These are phyloP conservation scores for Cryphonectria naterciae DNA, from an alignment of 2,329 filamentous ascomycete genomes.

Conservation along the genomic window DNA sequence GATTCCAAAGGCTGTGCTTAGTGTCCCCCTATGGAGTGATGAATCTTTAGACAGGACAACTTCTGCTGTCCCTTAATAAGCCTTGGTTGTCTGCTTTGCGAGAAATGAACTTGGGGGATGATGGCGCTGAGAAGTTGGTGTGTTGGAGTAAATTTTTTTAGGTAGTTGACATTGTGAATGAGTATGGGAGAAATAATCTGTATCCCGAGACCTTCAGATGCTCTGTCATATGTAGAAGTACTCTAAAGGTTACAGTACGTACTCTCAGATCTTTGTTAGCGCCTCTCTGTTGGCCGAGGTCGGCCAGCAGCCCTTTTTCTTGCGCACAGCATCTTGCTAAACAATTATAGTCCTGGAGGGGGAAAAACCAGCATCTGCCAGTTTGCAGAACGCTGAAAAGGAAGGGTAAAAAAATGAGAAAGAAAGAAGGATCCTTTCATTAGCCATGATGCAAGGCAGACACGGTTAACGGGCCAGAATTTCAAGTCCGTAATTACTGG, in stretches of 20 bases:
- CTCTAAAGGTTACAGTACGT: background rate
- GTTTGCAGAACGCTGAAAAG: background rate
- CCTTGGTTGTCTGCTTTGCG: background rate
- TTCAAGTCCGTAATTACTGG: background rate
- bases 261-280: constrained; percentile 14
- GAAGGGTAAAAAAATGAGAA: background rate
- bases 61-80: background rate
- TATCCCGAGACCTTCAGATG: constrained; percentile 16
- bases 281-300: constrained; percentile 25
- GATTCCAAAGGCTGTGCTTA: background rate
- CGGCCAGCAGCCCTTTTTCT: constrained; percentile 16
- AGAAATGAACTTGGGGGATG: background rate
- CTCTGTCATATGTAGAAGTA: constrained; percentile 13
- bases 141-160: background rate
- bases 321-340: background rate
- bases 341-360: background rate
- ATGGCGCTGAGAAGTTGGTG: background rate
- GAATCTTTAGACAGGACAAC: background rate
- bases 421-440: background rate
- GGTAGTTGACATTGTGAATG: background rate
- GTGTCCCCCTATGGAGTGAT: background rate
- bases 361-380: background rate
- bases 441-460: background rate
- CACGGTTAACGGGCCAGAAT: background rate
- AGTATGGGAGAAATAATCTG: background rate